Base-by-base conservation (phyloP, 2,329 filamentous ascomycete species). In the Drechslera avenae region DNA sequence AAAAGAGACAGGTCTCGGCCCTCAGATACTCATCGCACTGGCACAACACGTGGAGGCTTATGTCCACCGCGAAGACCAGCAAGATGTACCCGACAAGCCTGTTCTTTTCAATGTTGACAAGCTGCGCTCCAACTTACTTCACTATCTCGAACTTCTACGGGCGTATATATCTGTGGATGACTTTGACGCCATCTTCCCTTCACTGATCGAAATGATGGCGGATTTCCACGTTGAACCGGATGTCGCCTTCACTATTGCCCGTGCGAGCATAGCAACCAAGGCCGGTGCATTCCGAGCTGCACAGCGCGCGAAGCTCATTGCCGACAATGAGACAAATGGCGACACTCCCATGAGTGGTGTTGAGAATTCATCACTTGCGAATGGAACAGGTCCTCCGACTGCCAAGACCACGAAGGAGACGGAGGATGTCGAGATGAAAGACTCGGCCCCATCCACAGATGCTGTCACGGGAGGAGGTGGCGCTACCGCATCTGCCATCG, bases 41-140 rank as follows among this genome's bases (percentile, higher is more conserved):
- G 90, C 92, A 0, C 92, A 97, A 67, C 91, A 96, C 72, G 86
- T 91, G 39, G 87, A 95, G 68, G 86, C 88, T n/a, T 94, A 91
- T 55, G 84, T 94, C 18, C 95, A 88, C 74, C 86, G 86, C 33
- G 77, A 87, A 1, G 83, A 88, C 5, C 85, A 91, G 30, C 82
- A 87, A 4, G 85, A 91, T 23, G 87, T 89, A 0, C 91, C 95
- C 54, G 86, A 97, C 69, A 99, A 99, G 72, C 87, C 92, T 35
- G 77, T 97, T 10, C 89, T 90, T 2, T 91, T 91, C 43, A 86
- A 96, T 59, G 83, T 96, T 44, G 94, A 99, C 69, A 92, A 96
- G 69, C 88, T 95, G 16, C 90, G 96, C 60, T 85, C 89, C 52
- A 87, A 92, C 7, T 81, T 97, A 18, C 83, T 86, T 18, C 92